phyloP scores from a whole-genome alignment of 2,329 filamentous ascomycete genomes.

The Pseudocercospora eumusae region DNA sequence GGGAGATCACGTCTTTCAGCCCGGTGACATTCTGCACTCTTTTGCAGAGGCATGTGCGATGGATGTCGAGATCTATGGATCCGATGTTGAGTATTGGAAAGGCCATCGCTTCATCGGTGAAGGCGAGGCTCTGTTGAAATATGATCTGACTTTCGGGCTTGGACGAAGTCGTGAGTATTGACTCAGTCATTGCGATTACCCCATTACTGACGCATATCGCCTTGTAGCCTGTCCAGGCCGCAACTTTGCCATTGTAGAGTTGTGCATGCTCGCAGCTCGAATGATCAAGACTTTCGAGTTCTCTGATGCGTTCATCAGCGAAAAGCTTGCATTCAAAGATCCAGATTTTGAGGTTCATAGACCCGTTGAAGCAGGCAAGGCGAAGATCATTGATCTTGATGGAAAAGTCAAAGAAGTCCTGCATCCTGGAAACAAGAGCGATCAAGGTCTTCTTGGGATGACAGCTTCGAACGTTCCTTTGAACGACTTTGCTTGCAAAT shows the following conservation, averaged over 20 bases:
- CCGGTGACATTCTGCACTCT: constrained; percentile 13
- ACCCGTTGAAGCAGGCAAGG: neutral
- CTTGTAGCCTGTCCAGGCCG: constrained; percentile 14
- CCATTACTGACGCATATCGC: neutral
- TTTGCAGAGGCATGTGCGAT: constrained; percentile 14
- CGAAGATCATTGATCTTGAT: constrained; percentile 14
- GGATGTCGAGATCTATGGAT: constrained; percentile 15
- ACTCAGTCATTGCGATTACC: neutral
- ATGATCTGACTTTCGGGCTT: constrained; percentile 16
- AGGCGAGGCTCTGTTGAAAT: constrained; percentile 12
- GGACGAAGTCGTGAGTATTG: constrained; percentile 15
- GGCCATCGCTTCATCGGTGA: constrained; percentile 17
- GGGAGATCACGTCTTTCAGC: constrained; percentile 15
- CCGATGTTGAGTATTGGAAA: constrained; percentile 14
- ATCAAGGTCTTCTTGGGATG: constrained; percentile 12
- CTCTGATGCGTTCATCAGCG: constrained; percentile 4
- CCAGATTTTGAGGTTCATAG: constrained; percentile 8
- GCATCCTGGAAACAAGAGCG: constrained; percentile 11
- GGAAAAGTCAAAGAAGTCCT: neutral
- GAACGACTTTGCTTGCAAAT: constrained; percentile 11
- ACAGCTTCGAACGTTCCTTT: constrained; percentile 12
- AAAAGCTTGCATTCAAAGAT: constrained; percentile 4
- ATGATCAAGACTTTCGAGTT: constrained; percentile 14
- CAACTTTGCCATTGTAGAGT: constrained; percentile 16
- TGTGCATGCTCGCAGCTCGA: constrained; percentile 16